Conservation (phyloP, 495 filamentous ascomycete genomes). For the Xylona heveae region DNA sequence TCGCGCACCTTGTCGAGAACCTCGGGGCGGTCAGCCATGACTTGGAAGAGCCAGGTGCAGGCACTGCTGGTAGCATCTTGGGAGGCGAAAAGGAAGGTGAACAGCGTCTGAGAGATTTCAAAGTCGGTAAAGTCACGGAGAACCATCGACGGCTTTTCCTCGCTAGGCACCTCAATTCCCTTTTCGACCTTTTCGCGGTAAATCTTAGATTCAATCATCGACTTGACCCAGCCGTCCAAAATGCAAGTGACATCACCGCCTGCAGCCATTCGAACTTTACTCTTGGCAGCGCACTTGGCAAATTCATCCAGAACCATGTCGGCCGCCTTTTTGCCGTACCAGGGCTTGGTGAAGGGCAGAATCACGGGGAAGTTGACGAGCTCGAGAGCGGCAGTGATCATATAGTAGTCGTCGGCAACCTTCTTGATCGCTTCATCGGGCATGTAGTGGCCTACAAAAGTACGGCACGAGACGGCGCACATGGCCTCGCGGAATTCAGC, state of each 20-base stretch:
- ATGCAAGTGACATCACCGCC: conserved; percentile 79
- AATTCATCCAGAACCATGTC: conserved; percentile 86
- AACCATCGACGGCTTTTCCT: conserved; percentile 54
- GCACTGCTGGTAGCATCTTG: conserved; percentile 93
- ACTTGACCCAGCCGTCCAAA: conserved; percentile 81
- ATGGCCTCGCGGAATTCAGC: conserved; percentile 83
- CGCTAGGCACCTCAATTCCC: conserved; percentile 36
- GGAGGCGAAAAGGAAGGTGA: conserved; percentile 95
- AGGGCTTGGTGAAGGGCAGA: conserved; percentile 84
- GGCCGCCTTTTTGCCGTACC: conserved; percentile 92
- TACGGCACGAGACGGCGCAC: conserved; percentile 84
- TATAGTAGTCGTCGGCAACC: conserved; percentile 91
- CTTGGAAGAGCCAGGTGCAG: conserved; percentile 85
- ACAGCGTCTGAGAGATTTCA: conserved; percentile 85
- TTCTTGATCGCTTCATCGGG: conserved; percentile 74
- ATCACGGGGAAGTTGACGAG: conserved; percentile 98
- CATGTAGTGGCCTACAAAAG: conserved; percentile 94
- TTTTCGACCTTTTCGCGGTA: conserved; percentile 54
- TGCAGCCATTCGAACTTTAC: conserved; percentile 77
- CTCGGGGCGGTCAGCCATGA: conserved; percentile 84
- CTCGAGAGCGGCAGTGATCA: conserved; percentile 87
- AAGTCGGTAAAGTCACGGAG: conserved; percentile 77
- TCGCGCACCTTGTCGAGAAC: conserved; percentile 76
- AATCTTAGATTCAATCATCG: conserved; percentile 59
- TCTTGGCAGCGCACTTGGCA: conserved; percentile 76